Conservation (phyloP, 352 stramenopile genomes). For the Phytophthora sojae region DNA sequence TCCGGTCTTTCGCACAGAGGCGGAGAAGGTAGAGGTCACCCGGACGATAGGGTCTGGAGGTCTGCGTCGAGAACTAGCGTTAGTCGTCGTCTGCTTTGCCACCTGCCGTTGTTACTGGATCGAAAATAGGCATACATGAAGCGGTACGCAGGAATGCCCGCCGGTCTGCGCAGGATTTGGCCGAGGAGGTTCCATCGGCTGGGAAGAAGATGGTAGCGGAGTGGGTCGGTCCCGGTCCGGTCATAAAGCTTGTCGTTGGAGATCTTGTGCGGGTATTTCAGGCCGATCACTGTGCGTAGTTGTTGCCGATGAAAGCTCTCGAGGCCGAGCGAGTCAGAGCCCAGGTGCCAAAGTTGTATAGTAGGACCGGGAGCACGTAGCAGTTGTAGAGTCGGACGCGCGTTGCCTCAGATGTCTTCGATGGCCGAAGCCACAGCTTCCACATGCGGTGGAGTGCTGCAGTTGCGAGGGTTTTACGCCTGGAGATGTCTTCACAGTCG, state of each 20-base stretch:
- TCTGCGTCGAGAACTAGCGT: slow-evolving; percentile 14
- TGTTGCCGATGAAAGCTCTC: slow-evolving; percentile 13
- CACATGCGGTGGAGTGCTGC: slow-evolving; percentile 20
- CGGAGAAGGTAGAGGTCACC: slow-evolving; percentile 14
- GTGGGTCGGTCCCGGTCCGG: slow-evolving; percentile 1
- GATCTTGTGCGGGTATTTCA: slow-evolving; percentile 4
- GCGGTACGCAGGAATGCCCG: slow-evolving; percentile 7
- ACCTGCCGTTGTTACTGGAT: not conserved
- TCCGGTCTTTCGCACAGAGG: slow-evolving; percentile 6
- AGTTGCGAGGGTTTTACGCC: slow-evolving; percentile 17
- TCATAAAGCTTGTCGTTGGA: slow-evolving; percentile 20
- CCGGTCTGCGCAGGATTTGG: slow-evolving; percentile 12
- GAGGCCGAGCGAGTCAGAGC: slow-evolving; percentile 1
- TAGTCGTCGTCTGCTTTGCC: not conserved
- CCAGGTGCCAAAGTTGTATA: slow-evolving; percentile 7
- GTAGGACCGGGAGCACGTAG: slow-evolving; percentile 11
- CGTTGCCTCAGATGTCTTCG: slow-evolving; percentile 4
- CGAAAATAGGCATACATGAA: slow-evolving; percentile 3
- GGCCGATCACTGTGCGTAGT: slow-evolving; percentile 12
- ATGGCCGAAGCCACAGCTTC: slow-evolving; percentile 24
- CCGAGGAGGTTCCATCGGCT: slow-evolving; percentile 3
- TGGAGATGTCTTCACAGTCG: slow-evolving; percentile 12
- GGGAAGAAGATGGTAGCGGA: slow-evolving; percentile 11
- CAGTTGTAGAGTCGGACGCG: slow-evolving; percentile 21
- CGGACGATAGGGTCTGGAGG: slow-evolving; percentile 14